These are phyloP conservation scores for Pyrenophora seminiperda DNA, from an alignment of 2,329 filamentous ascomycete genomes.

Conservation along the genomic window DNA sequence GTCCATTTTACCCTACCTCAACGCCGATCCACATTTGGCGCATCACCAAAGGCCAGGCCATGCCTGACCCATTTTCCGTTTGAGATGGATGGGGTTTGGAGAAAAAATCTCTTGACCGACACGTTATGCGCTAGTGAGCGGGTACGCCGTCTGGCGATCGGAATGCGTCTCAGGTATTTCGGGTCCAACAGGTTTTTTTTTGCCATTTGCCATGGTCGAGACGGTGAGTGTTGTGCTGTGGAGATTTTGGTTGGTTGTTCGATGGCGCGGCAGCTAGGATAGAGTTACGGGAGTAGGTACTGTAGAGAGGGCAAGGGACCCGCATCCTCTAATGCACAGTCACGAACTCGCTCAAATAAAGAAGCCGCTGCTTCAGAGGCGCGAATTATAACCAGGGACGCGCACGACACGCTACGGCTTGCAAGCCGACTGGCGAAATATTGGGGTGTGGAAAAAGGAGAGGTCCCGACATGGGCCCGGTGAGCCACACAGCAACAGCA, in stretches of 20 bases:
- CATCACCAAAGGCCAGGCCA: conserved; percentile 41
- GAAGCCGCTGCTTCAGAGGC: conserved; percentile 20
- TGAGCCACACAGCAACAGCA: no score
- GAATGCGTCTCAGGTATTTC: conserved; percentile 24
- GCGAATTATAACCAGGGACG: conserved; percentile 20
- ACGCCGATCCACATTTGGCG: conserved; percentile 64
- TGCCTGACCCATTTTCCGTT: conserved; percentile 33
- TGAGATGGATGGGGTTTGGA: conserved; percentile 18
- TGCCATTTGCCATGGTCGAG: conserved; percentile 19
- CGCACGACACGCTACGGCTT: conserved; percentile 17
- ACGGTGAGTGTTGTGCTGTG: conserved; percentile 23
- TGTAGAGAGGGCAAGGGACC: conserved; percentile 27
- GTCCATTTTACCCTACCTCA: conserved; percentile 68
- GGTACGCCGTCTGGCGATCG: conserved; percentile 18
- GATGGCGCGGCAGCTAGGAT: conserved; percentile 16
- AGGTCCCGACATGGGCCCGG: conserved; percentile 7
- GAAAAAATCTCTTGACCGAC: conserved; percentile 20
- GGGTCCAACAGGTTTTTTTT: conserved; percentile 9
- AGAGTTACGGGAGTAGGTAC: conserved; percentile 12
- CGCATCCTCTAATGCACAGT: conserved; percentile 19
- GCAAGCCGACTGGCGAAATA: conserved; percentile 26
- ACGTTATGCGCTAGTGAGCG: conserved; percentile 29
- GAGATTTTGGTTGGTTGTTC: conserved; percentile 27
- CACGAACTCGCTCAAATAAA: conserved; percentile 9
- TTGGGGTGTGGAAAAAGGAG: conserved; percentile 21